Percentiles rank a stretch among this genome's conserved stretches.
phyloP scores from a whole-genome alignment of 2,329 filamentous ascomycete genomes.

The Trichophyton verrucosum region DNA sequence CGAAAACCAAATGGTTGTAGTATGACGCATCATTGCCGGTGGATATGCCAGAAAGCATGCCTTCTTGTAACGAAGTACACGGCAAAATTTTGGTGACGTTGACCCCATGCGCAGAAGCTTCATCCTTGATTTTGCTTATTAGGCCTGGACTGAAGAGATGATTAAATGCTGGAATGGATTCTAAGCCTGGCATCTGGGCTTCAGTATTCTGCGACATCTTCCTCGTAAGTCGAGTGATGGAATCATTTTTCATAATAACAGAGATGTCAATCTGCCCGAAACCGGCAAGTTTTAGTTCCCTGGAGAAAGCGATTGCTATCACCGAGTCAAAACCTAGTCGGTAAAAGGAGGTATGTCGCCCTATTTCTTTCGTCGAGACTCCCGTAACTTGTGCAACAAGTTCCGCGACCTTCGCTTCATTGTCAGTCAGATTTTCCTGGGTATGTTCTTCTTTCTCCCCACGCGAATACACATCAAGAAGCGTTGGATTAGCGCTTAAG shows the following conservation, averaged over 20 bases:
- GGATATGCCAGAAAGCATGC: conserved; percentile 57
- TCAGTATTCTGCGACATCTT: background rate
- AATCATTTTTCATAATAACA: conserved; percentile 54
- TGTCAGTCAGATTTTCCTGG: conserved; percentile 37
- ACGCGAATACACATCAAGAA: conserved; percentile 34
- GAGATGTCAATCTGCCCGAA: conserved; percentile 50
- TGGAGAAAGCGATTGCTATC: conserved; percentile 60
- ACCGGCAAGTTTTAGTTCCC: conserved; percentile 39
- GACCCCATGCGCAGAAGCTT: conserved; percentile 23
- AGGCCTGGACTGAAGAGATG: conserved; percentile 19
- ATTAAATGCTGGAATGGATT: conserved; percentile 1
- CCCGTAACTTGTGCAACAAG: conserved; percentile 42
- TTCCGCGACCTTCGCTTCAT: conserved; percentile 46
- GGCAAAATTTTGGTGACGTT: conserved; percentile 51
- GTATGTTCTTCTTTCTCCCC: conserved; percentile 19
- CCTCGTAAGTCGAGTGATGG: conserved; percentile 44
- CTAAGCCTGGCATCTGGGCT: background rate
- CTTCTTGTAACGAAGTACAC: conserved; percentile 78
- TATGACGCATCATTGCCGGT: conserved; percentile 45
- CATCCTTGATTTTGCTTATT: conserved; percentile 20
- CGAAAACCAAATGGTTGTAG: conserved; percentile 58
- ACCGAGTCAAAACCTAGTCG: conserved; percentile 75
- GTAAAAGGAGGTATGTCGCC: conserved; percentile 58
- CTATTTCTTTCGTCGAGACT: conserved; percentile 38
- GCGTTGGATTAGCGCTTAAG: conserved; percentile 31